Base-by-base conservation (phyloP, 2,329 filamentous ascomycete genomes). In the Ilyonectria destructans region DNA sequence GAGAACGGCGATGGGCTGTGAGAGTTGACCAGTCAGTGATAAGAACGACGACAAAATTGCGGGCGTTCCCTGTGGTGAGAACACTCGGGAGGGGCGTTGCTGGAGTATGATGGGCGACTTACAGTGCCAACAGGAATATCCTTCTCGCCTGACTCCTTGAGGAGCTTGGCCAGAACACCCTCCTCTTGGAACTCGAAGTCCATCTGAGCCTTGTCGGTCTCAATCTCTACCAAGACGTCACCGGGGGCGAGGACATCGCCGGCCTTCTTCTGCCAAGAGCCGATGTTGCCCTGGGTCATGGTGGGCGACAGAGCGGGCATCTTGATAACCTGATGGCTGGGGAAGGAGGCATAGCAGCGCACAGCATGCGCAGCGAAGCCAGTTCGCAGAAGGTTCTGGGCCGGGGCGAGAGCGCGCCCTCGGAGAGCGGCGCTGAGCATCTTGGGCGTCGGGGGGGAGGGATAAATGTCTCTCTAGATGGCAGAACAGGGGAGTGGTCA, bases 161-260 rank as follows among this genome's bases (percentile, higher is more conserved):
- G 87, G 72, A 98, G 89, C 89, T 97, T 97, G 78, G 96, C 96
- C 75, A 99, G 88, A 69, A 97, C 89, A 87, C 96, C 96, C 82
- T 98, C 96, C 80, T 99, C 96, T 85, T 99, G 96, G 85, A 97
- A 98, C 85, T 99, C 96, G 82, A 99, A 98, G 87, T 99, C 96
- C 96, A 99, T 99, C 87, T 98, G 96, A 73, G 96, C 96, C 89
- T 99, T 99, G 85, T 99, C 96, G 77, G 96, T 99, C 89, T 99
- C 96, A 79, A 98, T 97, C 88, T 97, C 95, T 75, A 97, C 95
- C 76, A 99, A 86, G 54, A 99, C 96, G 82, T 99, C 96, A 81
- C 96, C 96, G 59, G 97, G 95, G 66, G 90, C 86, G 82, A 99
- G 91, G 71, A 87, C 80, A 83, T 99, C 96, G 80, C 96, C 96